Evolutionary conservation across 495 filamentous ascomycete genomes (phyloP).

Genomic region (Aspergillus saccharolyticus): DNA sequence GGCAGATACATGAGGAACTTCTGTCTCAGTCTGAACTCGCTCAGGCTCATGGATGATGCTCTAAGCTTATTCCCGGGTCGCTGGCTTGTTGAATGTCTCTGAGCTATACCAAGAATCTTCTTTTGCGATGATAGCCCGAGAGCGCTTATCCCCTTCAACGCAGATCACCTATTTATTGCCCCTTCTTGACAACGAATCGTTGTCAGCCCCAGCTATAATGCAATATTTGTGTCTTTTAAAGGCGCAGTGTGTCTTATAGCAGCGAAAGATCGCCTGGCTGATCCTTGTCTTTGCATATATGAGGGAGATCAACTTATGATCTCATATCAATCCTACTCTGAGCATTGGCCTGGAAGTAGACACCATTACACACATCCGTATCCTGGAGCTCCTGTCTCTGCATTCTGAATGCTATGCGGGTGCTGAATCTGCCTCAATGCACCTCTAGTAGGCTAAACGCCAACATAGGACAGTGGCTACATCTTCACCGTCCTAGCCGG

Average conservation of each 20-base stretch:
- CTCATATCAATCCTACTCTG: slow-evolving; percentile 31
- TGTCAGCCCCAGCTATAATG: slow-evolving; percentile 15
- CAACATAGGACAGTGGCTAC: slow-evolving; percentile 63
- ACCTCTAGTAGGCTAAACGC: slow-evolving; percentile 46
- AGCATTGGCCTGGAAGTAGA: slow-evolving; percentile 35
- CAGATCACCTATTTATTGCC: slow-evolving; percentile 34
- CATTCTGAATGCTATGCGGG: slow-evolving; percentile 43
- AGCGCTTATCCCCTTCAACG: slow-evolving; percentile 26
- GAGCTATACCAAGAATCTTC: slow-evolving; percentile 26
- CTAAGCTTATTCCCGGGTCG: slow-evolving; percentile 10
- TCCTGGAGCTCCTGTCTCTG: slow-evolving; percentile 43
- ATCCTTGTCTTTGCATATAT: slow-evolving; percentile 26
- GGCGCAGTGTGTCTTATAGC: slow-evolving; percentile 43
- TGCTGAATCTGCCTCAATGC: slow-evolving; percentile 41
- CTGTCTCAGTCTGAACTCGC: not conserved
- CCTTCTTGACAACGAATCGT: slow-evolving; percentile 32
- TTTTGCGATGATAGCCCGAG: slow-evolving; percentile 28
- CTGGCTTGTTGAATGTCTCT: slow-evolving; percentile 21
- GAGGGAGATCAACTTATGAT: slow-evolving; percentile 21
- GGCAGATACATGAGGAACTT: slow-evolving; percentile 10
- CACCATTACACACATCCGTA: slow-evolving; percentile 40
- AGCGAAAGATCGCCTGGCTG: slow-evolving; percentile 35
- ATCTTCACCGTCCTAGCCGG: slow-evolving; percentile 46
- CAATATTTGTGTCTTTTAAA: slow-evolving; percentile 33
- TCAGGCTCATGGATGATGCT: not conserved